phyloP scores from a whole-genome alignment of 176 grass and related monocot genomes.

The Saccharum spontaneum region DNA sequence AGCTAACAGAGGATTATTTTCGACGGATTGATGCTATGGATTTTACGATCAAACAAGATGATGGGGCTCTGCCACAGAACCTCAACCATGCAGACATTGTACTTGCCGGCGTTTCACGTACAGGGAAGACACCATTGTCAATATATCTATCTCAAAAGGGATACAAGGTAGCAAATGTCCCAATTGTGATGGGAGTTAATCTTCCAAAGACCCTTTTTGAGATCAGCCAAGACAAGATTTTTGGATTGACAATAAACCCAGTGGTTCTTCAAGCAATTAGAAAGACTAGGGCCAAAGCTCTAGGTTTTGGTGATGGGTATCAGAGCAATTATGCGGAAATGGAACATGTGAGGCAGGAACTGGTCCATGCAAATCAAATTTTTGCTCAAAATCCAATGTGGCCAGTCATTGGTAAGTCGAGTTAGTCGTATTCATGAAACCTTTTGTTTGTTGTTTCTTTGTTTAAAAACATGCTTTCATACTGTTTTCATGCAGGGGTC shows the following conservation, averaged over 20 bases:
- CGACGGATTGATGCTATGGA: conserved; percentile 86
- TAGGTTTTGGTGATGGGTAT: conserved; percentile 72
- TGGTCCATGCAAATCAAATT: conserved; percentile 67
- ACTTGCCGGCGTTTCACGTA: conserved; percentile 93
- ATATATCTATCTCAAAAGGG: conserved; percentile 98
- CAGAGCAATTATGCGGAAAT: conserved; percentile 92
- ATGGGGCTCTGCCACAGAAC: conserved; percentile 90
- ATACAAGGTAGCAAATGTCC: conserved; percentile 94
- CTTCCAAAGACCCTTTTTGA: conserved; percentile 80
- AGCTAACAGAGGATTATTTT: conserved; percentile 83
- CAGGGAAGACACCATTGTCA: conserved; percentile 90
- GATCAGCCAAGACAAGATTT: conserved; percentile 76
- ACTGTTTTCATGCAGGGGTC: conserved; percentile 56
- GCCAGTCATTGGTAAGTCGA: conserved; percentile 88
- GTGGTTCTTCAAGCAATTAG: conserved; percentile 83
- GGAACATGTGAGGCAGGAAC: conserved; percentile 76
- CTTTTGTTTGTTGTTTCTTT: conserved; percentile 6
- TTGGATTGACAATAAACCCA: conserved; percentile 89
- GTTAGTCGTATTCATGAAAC: conserved; percentile 11
- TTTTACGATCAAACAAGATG: conserved; percentile 99
- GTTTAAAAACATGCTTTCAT: conserved; percentile 20
- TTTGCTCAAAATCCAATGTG: conserved; percentile 71
- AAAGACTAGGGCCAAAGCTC: conserved; percentile 76
- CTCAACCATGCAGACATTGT: conserved; percentile 69
- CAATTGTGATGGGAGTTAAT: conserved; percentile 81